Evolutionary conservation across 1,284 basidiomycete genomes (phyloP).

Genomic region (Puccinia novopanici): DNA sequence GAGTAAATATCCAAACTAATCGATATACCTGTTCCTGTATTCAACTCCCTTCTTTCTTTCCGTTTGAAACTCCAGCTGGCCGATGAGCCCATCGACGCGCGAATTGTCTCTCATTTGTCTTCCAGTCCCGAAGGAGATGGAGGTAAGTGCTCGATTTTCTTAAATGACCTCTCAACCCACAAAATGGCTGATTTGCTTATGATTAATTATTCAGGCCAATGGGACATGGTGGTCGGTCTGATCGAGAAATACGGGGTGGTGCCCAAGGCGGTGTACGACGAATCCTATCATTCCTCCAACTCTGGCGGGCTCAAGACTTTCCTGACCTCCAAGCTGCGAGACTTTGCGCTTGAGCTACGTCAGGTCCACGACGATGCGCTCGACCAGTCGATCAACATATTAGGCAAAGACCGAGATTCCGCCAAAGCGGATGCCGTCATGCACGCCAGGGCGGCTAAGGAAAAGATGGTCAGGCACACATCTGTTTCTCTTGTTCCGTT

Average conservation of each 20-base stretch:
- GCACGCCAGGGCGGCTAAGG: constrained; percentile 49
- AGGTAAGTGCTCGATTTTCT: constrained; percentile 66
- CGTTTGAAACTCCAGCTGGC: constrained; percentile 62
- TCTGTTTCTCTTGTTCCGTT: constrained; percentile 59
- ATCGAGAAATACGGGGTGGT: constrained; percentile 80
- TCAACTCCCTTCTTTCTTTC: neutral
- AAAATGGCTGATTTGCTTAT: neutral
- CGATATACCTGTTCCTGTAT: neutral
- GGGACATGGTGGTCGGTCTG: constrained; percentile 86
- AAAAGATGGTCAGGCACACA: constrained; percentile 53
- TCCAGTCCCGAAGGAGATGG: constrained; percentile 82
- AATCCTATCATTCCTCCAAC: constrained; percentile 77
- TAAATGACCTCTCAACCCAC: constrained; percentile 11
- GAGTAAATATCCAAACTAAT: neutral
- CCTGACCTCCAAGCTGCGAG: constrained; percentile 84
- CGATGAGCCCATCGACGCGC: constrained; percentile 76
- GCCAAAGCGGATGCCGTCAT: constrained; percentile 5
- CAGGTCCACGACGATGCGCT: constrained; percentile 65
- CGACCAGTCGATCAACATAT: constrained; percentile 54
- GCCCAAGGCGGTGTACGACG: constrained; percentile 74
- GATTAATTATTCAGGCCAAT: constrained; percentile 53
- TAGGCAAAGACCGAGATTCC: constrained; percentile 16
- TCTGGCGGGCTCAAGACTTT: constrained; percentile 74
- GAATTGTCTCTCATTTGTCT: constrained; percentile 76
- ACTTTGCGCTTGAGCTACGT: constrained; percentile 77